These are phyloP conservation scores for Fusarium sp. DNA, from an alignment of 2,329 filamentous ascomycete genomes.

Conservation along the genomic window DNA sequence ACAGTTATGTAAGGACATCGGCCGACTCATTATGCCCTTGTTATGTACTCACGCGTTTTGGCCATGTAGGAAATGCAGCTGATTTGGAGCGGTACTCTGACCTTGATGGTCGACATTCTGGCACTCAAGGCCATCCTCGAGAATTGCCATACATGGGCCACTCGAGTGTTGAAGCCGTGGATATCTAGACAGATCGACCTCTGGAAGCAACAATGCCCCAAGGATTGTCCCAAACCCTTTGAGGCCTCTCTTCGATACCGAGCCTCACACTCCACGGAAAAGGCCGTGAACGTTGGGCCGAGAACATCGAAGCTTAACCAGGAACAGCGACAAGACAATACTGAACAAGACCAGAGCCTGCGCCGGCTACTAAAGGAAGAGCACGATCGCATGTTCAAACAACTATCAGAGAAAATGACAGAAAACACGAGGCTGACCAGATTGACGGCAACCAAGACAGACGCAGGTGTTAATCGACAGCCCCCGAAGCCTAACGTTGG, in stretches of 20 bases:
- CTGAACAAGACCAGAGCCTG: not conserved
- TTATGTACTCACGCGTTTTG: not conserved
- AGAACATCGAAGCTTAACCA: not conserved
- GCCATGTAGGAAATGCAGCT: slow-evolving; percentile 30
- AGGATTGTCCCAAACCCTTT: not conserved
- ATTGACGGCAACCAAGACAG: slow-evolving; percentile 5
- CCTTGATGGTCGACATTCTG: slow-evolving; percentile 24
- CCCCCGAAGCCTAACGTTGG: not conserved
- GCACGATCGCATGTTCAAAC: slow-evolving; percentile 13
- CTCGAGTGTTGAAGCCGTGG: slow-evolving; percentile 30
- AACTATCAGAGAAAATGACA: not conserved
- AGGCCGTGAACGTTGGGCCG: not conserved
- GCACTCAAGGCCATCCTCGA: slow-evolving; percentile 34
- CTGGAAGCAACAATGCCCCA: slow-evolving; percentile 25
- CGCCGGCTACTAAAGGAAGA: slow-evolving; percentile 14
- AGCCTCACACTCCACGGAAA: not conserved
- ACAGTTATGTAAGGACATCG: slow-evolving; percentile 11
- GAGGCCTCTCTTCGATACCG: slow-evolving; percentile 10
- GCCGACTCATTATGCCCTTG: not conserved
- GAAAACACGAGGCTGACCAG: not conserved
- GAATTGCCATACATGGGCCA: slow-evolving; percentile 36
- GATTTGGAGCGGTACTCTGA: slow-evolving; percentile 37
- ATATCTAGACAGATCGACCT: slow-evolving; percentile 37
- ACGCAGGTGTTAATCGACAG: not conserved
- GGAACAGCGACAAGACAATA: not conserved